These are phyloP conservation scores for Candida alai DNA, from an alignment of 805 yeast species.

Conservation along the genomic window DNA sequence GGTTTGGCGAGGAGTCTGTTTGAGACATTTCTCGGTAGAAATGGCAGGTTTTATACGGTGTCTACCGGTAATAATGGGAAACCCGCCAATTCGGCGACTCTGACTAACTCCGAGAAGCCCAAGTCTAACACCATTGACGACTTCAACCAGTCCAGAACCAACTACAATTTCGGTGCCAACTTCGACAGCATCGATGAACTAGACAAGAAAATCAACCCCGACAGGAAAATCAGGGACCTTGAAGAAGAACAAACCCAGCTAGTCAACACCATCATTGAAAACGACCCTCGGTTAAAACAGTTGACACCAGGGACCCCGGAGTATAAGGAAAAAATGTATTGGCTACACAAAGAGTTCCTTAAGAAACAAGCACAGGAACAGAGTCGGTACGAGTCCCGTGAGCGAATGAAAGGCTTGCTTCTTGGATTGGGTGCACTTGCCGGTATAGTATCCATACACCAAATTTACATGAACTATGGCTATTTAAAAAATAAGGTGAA, in stretches of 20 bases:
- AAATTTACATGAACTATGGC: constrained; percentile 40
- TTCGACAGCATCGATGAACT: constrained; percentile 17
- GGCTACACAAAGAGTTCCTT: constrained; percentile 25
- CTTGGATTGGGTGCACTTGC: constrained; percentile 40
- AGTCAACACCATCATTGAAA: constrained; percentile 22
- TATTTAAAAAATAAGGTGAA: constrained; percentile 31
- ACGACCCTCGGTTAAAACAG: constrained; percentile 27
- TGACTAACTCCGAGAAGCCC: not conserved
- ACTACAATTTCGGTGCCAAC: constrained; percentile 24
- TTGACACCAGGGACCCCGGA: constrained; percentile 33
- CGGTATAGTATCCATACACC: constrained; percentile 38
- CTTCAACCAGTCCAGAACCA: constrained; percentile 33
- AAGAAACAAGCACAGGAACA: constrained; percentile 23
- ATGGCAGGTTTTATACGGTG: too few relatives aligned
- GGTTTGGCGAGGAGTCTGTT: too few relatives aligned
- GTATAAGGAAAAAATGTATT: constrained; percentile 28
- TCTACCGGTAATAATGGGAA: too few relatives aligned
- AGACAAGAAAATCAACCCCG: constrained; percentile 13
- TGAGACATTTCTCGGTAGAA: too few relatives aligned
- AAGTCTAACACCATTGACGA: constrained; percentile 27
- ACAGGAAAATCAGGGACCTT: constrained; percentile 7
- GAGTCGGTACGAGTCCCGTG: constrained; percentile 35
- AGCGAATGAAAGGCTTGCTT: constrained; percentile 42
- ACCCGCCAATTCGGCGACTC: too few relatives aligned
- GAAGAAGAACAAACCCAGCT: constrained; percentile 13